Evolutionary conservation across 768 basidiomycete species (phyloP), one percentile per base, ranked within the genome.

Genomic region (Bullera alba): DNA sequence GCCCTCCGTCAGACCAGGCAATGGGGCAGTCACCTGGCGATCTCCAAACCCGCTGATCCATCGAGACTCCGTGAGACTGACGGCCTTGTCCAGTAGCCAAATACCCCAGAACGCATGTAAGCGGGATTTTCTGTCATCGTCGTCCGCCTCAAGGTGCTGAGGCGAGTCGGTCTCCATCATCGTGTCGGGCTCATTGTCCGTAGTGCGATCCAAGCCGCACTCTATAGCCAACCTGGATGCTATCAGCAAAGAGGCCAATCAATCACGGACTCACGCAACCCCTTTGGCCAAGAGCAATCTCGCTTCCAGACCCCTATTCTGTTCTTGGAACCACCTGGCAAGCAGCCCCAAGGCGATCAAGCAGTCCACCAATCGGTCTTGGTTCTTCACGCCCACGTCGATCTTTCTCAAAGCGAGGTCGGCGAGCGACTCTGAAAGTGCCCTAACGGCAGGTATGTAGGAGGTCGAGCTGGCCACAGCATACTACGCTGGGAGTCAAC

Each of bases 371-470:
- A 65, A n/a, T 17, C 63, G 32, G 37, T 61, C 59, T 22, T 53
- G 46, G 21, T 55, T n/a, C 5, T 39, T 5, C n/a, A 61, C 43
- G 2, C 53, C 28, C 30, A 48, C 51, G 14, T 65, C 59, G 14
- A 65, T 17, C 25, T 61, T 61, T 2, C 16, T 17, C 8, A 22
- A 19, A 14, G 63, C 51, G 19, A 61, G 54, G 19, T 37, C 39
- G 50, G 53, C 56, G 0, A 65, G 54, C 2, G 57, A 30, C 4
- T 61, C 57, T 16, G 56, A 42, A 0, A 65, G 29, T 6, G 52
- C 50, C 25, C 63, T 47, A 17, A 65, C 60, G 1, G 54, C 53
- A 4, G 63, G 63, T 15, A 65, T 54, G 53, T 61, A 65, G 1
- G 63, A 65, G 4, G 37, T 29, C 0, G 58, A 55, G 12, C 57